Conservation (phyloP, 2,329 filamentous ascomycete species). For the Claviceps digitariae region DNA sequence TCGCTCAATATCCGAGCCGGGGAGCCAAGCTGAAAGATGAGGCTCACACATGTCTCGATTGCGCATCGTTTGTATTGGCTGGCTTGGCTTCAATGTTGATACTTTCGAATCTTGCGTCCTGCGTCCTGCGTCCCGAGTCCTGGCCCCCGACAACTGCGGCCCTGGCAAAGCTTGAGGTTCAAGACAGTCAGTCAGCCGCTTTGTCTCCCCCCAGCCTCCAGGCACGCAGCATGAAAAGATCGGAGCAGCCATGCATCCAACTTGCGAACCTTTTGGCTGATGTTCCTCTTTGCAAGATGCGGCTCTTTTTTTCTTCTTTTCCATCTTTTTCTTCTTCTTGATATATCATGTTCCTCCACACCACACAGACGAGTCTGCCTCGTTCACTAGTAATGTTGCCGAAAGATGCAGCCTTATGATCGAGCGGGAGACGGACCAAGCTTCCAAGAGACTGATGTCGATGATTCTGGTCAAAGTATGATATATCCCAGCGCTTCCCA, state of each 20-base stretch:
- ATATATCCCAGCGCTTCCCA: conserved; percentile 10
- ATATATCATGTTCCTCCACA: not conserved
- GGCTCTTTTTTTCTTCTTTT: not conserved
- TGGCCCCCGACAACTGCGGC: too few species aligned
- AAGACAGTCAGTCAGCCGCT: too few species aligned
- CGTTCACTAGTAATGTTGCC: conserved; percentile 9
- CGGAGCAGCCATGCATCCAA: not conserved
- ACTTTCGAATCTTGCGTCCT: too few species aligned
- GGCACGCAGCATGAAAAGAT: too few species aligned
- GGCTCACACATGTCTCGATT: not conserved
- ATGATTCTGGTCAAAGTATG: conserved; percentile 8
- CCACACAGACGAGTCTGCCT: not conserved
- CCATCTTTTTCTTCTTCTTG: not conserved
- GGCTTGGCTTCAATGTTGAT: too few species aligned
- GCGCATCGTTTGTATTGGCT: not conserved
- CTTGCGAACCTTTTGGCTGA: not conserved
- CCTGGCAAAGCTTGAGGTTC: too few species aligned
- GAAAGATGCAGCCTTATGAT: conserved; percentile 19
- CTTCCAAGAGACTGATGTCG: conserved; percentile 8
- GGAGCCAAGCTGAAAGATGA: not conserved
- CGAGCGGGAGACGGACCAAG: conserved; percentile 8
- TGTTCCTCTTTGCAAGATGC: not conserved
- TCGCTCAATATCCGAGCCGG: too few species aligned
- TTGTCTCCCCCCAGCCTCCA: too few species aligned
- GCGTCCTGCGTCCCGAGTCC: too few species aligned